A percentile compares a stretch with the other conserved stretches of the same genome.
These are phyloP conservation scores for Westerdykella aurantiaca DNA, from an alignment of 2,329 filamentous ascomycete genomes.

Conservation along the genomic window DNA sequence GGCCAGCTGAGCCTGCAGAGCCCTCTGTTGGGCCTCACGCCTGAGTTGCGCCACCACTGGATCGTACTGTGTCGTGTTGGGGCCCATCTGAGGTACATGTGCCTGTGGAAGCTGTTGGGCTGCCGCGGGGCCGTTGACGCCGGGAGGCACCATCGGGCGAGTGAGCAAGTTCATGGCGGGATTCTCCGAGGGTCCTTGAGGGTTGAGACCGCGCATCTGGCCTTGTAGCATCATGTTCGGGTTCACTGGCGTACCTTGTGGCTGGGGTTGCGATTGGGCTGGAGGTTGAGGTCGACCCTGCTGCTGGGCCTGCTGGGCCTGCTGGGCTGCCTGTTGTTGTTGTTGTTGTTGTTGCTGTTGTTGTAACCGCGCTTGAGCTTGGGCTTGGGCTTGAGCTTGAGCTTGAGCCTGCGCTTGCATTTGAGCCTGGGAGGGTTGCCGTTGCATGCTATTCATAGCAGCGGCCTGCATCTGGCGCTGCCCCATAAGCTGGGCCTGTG, in stretches of 20 bases:
- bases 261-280: slow-evolving; percentile 36
- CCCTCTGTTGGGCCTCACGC: slow-evolving; percentile 33
- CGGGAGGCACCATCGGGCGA: slow-evolving; percentile 43
- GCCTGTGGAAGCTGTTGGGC: slow-evolving; percentile 33
- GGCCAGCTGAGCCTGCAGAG: slow-evolving; percentile 20
- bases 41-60: slow-evolving; percentile 26
- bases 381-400: slow-evolving; percentile 17
- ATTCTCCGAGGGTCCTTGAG: slow-evolving; percentile 38
- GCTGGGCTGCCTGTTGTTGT: slow-evolving; percentile 28
- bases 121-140: slow-evolving; percentile 35
- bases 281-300: slow-evolving; percentile 36
- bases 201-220: slow-evolving; percentile 43
- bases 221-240: slow-evolving; percentile 35
- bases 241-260: slow-evolving; percentile 24
- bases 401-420: slow-evolving; percentile 30
- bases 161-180: slow-evolving; percentile 48
- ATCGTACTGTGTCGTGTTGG: slow-evolving; percentile 26
- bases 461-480: slow-evolving; percentile 24
- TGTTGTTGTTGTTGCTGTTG: slow-evolving; percentile 30
- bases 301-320: slow-evolving; percentile 34
- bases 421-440: slow-evolving; percentile 20
- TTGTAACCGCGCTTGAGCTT: slow-evolving; percentile 37
- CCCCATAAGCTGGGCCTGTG: slow-evolving; percentile 22
- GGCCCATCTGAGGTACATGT: slow-evolving; percentile 30
- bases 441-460: slow-evolving; percentile 14